Evolutionary conservation across 1,284 basidiomycete species (phyloP), one percentile per base, ranked within the genome.

Genomic region (Pseudozyma sp.): DNA sequence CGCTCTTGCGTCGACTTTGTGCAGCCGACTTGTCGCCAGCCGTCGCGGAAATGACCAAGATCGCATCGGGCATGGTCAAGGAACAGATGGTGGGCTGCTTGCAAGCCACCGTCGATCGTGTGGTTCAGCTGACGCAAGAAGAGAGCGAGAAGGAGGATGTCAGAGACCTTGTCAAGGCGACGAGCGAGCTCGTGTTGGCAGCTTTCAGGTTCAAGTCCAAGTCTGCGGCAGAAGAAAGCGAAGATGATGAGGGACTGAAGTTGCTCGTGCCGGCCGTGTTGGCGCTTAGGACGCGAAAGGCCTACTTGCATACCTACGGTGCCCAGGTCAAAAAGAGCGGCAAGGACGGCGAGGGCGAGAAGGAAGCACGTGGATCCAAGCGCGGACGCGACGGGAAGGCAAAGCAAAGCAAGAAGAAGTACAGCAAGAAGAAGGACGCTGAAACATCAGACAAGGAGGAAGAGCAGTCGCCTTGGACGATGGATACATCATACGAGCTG

Each of bases 251-350:
- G 4, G 59, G 59, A 1, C 4, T 57, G 10, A 64, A 70, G 60
- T 37, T 70, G 19, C 31, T 77, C 9, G 60, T 77, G 7, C 75
- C 75, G 1, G 55, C 58, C 0, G 59, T 73, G 39, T 43, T 76
- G 53, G 64, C 66, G 19, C 9, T 76, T 34, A 68, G 69, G 60
- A 76, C 69, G 29, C 48, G 63, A 11, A 76, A 73, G 51, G 69
- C 73, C 16, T 76, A 72, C 16, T 40, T 72, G 50, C 67, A 68
- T 33, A 72, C 68, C 4, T 61, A 57, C 29, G 57, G 40, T 4
- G 49, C 61, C 13, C 58, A 58, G 33, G 14, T 60, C n/a, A 70
- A 58, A 31, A 52, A 46, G 33, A 39, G 17, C 13, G 53, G 49
- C 11, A 35, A 45, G 8, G 66, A 45, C 7, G 54, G 58, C 14